These are phyloP conservation scores for Nakazawaea holstii DNA, from an alignment of 805 yeast genomes.

Conservation along the genomic window DNA sequence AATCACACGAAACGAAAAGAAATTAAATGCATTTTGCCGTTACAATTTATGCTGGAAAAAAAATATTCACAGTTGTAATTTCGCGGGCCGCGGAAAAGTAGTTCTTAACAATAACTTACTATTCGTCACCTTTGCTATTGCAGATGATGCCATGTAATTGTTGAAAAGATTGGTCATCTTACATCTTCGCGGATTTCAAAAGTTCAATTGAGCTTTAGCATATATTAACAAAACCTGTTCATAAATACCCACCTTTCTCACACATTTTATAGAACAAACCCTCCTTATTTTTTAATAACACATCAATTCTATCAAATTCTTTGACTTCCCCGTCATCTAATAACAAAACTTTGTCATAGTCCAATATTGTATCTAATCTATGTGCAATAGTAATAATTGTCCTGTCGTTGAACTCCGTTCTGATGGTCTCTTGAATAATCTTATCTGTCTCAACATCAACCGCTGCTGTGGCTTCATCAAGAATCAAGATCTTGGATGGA, in stretches of 20 bases:
- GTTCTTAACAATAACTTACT: no score
- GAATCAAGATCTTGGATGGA: constrained; percentile 58
- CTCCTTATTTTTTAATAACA: constrained; percentile 44
- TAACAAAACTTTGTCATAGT: constrained; percentile 74
- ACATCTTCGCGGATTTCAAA: no score
- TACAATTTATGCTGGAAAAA: no score
- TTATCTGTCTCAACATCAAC: constrained; percentile 75
- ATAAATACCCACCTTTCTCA: constrained; percentile 4
- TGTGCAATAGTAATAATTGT: constrained; percentile 78
- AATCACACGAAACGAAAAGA: no score
- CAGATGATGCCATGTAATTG: no score
- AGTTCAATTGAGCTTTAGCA: no score
- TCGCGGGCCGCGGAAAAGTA: no score
- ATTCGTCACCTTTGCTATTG: no score
- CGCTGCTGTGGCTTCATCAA: constrained; percentile 72
- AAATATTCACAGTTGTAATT: no score
- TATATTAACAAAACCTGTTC: no score
- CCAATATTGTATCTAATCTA: constrained; percentile 63
- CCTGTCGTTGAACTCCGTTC: constrained; percentile 50
- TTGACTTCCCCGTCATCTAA: constrained; percentile 74
- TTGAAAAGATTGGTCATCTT: no score
- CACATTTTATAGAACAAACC: constrained; percentile 3
- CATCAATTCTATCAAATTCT: constrained; percentile 70
- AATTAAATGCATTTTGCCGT: no score
- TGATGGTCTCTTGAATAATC: constrained; percentile 54